Percentiles rank a stretch among this genome's conserved stretches.
Conservation (phyloP, 768 basidiomycete genomes). For the Dioszegia crocea region DNA sequence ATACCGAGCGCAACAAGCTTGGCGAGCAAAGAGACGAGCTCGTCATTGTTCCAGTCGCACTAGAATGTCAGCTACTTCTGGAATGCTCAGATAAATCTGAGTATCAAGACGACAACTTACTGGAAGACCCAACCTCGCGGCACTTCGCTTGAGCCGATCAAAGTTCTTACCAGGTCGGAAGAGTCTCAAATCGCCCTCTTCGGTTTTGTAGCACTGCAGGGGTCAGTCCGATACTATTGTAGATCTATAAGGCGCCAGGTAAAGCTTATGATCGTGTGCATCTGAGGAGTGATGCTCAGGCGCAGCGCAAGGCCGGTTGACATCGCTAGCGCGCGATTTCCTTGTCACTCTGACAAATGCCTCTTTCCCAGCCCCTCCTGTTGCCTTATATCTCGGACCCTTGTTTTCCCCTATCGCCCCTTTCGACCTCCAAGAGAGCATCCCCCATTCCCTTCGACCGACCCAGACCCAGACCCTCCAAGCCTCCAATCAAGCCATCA, state of each 20-base stretch:
- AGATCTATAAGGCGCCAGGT: not conserved
- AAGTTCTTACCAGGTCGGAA: constrained; percentile 98
- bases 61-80: constrained; percentile 4
- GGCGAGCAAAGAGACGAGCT: constrained; percentile 33
- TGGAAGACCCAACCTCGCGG: constrained; percentile 36
- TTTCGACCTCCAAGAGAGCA: too few relatives aligned
- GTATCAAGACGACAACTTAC: constrained; percentile 16
- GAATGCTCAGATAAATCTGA: too few relatives aligned
- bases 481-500: not conserved
- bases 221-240: not conserved
- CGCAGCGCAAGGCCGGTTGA: too few relatives aligned
- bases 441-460: too few relatives aligned
- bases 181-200: constrained; percentile 66
- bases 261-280: too few relatives aligned
- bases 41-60: constrained; percentile 42
- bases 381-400: too few relatives aligned
- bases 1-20: constrained; percentile 41
- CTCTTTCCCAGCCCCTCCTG: too few relatives aligned
- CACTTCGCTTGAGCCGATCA: constrained; percentile 74
- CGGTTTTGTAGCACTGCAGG: constrained; percentile 59
- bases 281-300: too few relatives aligned
- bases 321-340: too few relatives aligned
- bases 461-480: not conserved
- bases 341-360: too few relatives aligned
- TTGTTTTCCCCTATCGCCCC: too few relatives aligned